Evolutionary conservation across 208 protist species (phyloP), one percentile per base, ranked within the genome.

Genomic region (Trypanosomatidae sp.): DNA sequence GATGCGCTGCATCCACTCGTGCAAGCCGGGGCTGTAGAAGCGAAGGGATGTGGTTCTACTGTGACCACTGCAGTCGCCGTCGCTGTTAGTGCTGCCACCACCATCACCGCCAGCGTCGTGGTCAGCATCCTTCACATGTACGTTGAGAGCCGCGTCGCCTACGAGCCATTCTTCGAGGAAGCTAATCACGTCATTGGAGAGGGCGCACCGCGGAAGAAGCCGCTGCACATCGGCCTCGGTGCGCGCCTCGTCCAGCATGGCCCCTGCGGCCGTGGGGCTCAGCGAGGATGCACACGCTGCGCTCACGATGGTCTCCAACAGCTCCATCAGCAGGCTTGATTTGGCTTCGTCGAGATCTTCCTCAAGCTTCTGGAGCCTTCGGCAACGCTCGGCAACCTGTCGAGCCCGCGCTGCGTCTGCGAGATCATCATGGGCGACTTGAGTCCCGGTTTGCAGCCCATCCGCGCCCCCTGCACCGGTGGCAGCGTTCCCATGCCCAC

Each of bases 1-100:
- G 25, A 95, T 64, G 30, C 87, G 84, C 10, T 72, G 41, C 84
- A 93, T 90, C 91, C 91, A 95, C 66, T 88, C 88, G 68, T 95
- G 84, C 62, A 95, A 33, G 7, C 85, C 87, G 47, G 87, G 80
- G 49, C 90, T 73, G 75, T 86, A 86, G 76, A 88, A 88, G 67
- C 71, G 46, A 52, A 79, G 13, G 4, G 78, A 65, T 52, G 70
- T 82, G 55, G 66, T 33, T 46, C 71, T 55, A 59, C 60, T 76
- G 64, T 46, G 25, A 68, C 64, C 28, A 44, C 62, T 25, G 60
- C 33, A 65, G 8, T 19, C 55, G 30, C 33, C 67, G 6, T 33
- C 55, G 36, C 25, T 25, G 67, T 70, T 62, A 8, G 71, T 81
- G 55, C 76, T 72, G 3, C n/a, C 71, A 2, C 17, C 71, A 6